Conservation (phyloP, 108 stramenopile species). For the Cyclotella kingstonii region DNA sequence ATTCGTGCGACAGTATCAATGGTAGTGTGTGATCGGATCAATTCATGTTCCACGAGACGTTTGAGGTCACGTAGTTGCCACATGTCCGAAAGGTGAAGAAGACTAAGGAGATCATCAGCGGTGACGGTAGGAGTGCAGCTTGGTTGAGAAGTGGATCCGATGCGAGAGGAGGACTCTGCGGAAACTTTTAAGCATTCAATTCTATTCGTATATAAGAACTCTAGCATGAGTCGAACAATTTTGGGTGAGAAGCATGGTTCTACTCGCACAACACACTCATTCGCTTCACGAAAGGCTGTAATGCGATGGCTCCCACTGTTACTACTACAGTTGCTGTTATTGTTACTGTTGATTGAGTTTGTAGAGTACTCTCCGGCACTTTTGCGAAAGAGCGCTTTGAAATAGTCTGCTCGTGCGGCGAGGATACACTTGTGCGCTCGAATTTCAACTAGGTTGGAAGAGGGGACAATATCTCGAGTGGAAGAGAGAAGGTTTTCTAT, state of each 20-base stretch:
- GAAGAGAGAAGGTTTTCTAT: slow-evolving; percentile 1
- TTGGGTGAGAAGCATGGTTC: slow-evolving; percentile 68
- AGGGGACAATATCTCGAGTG: slow-evolving; percentile 1
- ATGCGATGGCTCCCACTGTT: slow-evolving; percentile 23
- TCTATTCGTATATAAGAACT: slow-evolving; percentile 95
- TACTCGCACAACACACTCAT: slow-evolving; percentile 73
- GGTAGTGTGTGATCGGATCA: slow-evolving; percentile 79
- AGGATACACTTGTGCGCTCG: slow-evolving; percentile 95
- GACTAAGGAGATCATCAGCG: slow-evolving; percentile 73
- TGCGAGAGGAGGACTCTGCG: slow-evolving; percentile 10
- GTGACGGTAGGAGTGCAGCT: slow-evolving; percentile 32
- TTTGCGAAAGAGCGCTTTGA: slow-evolving; percentile 95
- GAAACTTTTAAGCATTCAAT: slow-evolving; percentile 65
- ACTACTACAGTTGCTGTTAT: too few species aligned
- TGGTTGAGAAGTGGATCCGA: too few species aligned
- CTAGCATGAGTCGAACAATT: slow-evolving; percentile 87
- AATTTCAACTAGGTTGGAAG: slow-evolving; percentile 57
- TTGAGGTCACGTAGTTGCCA: slow-evolving; percentile 90
- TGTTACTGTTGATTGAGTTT: too few species aligned
- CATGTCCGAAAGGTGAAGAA: slow-evolving; percentile 80
- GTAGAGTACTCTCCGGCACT: slow-evolving; percentile 35
- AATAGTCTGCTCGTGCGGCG: slow-evolving; percentile 95
- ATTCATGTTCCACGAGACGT: slow-evolving; percentile 82
- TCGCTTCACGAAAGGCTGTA: slow-evolving; percentile 69
- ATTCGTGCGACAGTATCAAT: slow-evolving; percentile 82